phyloP scores from a whole-genome alignment of 2,329 filamentous ascomycete genomes.

The Xylaria sp. region DNA sequence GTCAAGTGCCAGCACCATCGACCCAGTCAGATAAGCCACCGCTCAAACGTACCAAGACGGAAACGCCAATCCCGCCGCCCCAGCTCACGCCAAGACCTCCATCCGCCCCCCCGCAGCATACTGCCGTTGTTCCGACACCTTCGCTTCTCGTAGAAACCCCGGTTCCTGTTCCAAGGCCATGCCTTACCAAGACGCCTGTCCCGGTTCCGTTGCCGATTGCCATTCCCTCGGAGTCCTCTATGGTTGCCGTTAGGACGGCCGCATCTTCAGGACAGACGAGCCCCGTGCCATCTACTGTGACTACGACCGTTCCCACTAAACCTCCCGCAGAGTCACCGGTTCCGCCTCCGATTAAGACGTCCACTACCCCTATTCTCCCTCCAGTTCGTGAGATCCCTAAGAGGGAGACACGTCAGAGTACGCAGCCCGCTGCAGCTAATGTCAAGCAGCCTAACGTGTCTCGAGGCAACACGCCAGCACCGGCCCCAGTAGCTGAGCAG shows the following conservation, averaged over 20 bases:
- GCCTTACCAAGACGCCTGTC: conserved; percentile 33
- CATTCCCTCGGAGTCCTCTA: conserved; percentile 25
- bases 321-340: conserved; percentile 40
- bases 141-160: conserved; percentile 28
- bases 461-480: conserved; percentile 28
- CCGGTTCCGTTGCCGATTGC: conserved; percentile 29
- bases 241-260: conserved; percentile 24
- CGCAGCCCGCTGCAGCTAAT: conserved; percentile 32
- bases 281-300: conserved; percentile 33
- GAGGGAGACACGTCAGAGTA: conserved; percentile 45
- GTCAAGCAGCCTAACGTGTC: conserved; percentile 27
- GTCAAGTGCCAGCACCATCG: conserved; percentile 16
- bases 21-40: conserved; percentile 34
- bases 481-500: conserved; percentile 35
- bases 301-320: conserved; percentile 35
- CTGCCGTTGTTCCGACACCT: conserved; percentile 11
- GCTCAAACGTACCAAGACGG: conserved; percentile 50
- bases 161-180: conserved; percentile 30
- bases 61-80: conserved; percentile 49
- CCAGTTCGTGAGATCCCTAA: conserved; percentile 34
- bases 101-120: conserved; percentile 29
- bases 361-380: conserved; percentile 36
- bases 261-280: conserved; percentile 28
- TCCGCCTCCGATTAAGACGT: conserved; percentile 33
- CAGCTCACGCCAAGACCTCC: conserved; percentile 34